phyloP scores from a whole-genome alignment of 176 grass and related monocot species.

The Oryza brachyantha region DNA sequence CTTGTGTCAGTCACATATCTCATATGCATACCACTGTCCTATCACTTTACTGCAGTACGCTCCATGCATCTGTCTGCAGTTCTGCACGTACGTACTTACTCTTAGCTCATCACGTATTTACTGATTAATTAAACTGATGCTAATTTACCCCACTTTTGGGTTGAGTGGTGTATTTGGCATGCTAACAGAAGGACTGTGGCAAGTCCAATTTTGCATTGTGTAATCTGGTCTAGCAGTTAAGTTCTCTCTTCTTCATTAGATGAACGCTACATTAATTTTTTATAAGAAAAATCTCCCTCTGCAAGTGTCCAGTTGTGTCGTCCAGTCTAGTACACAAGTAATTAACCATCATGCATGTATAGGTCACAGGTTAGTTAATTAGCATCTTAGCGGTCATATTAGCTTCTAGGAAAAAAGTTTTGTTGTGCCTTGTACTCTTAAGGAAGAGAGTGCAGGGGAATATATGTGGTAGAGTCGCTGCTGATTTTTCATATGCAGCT shows the following conservation, averaged over 20 bases:
- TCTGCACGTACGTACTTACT: neutral
- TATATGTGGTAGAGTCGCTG: conserved; percentile 32
- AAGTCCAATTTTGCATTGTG: conserved; percentile 34
- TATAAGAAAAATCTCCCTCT: neutral
- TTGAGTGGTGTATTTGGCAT: conserved; percentile 32
- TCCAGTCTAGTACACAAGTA: neutral
- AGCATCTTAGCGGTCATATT: conserved; percentile 12
- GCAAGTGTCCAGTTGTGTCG: neutral
- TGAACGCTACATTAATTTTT: neutral
- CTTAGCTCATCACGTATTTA: neutral
- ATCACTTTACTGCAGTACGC: neutral
- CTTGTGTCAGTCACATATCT: conserved; percentile 24
- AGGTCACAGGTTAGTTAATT: conserved; percentile 3
- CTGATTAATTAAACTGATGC: conserved; percentile 15
- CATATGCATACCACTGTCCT: conserved; percentile 13
- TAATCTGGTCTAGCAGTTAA: neutral
- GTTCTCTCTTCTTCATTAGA: neutral
- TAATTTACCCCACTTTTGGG: conserved; percentile 11
- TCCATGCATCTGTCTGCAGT: neutral
- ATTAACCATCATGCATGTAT: conserved; percentile 14
- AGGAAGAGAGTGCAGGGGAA: conserved; percentile 37
- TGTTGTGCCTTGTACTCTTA: conserved; percentile 22
- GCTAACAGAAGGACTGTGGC: conserved; percentile 8
- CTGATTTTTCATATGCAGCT: conserved; percentile 47
- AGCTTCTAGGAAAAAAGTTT: conserved; percentile 7